Base-by-base conservation (phyloP, 2,329 filamentous ascomycete species). In the Colletotrichum lupini region DNA sequence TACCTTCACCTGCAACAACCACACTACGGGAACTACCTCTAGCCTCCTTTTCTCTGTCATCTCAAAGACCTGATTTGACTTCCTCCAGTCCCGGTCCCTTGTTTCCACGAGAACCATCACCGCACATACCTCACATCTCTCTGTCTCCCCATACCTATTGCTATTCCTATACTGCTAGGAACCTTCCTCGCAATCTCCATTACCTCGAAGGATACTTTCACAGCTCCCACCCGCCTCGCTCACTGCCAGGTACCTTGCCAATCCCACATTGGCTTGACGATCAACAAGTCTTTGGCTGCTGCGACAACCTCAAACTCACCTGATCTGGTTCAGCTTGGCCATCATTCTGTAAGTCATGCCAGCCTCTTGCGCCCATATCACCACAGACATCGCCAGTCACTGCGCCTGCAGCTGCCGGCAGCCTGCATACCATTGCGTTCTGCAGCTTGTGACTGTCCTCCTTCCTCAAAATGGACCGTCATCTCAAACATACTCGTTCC, bases 401-500 rank as follows among this genome's bases (percentile, higher is more conserved):
- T 35, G 28, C 59, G 24, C 26, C 68, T 61, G 67, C 70, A 55
- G 56, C 59, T 58, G 58, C 32, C 46, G 42, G 37, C 49, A n/a
- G 46, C 35, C 60, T 32, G 60, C 46, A 70, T 66, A 60, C 63
- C 46, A 14, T 22, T 32, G 37, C 37, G 37, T 42, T 19, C 37
- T 42, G 37, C 63, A 19, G 19, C 68, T 37, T 35, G 11, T 5
- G 64, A 32, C 14, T 46, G 8, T 24, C 60, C 3, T 46, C 35
- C 37, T 26, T 53, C 22, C 28, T 16, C 67, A 52, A 37, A 2
- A 73, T 73, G 71, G 55, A 61, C 35, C 67, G 67, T 28, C 60
- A 30, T 30, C n/a, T 73, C 56, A 71, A 71, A 57, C 71, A 71
- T n/a, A 42, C 68, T 22, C 72, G 62, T 64, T 74, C 72, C 42